Percentiles rank a stretch among this genome's conserved stretches.
These are phyloP conservation scores for Ricinus communis DNA, from an alignment of 345 rosid species.

Conservation along the genomic window DNA sequence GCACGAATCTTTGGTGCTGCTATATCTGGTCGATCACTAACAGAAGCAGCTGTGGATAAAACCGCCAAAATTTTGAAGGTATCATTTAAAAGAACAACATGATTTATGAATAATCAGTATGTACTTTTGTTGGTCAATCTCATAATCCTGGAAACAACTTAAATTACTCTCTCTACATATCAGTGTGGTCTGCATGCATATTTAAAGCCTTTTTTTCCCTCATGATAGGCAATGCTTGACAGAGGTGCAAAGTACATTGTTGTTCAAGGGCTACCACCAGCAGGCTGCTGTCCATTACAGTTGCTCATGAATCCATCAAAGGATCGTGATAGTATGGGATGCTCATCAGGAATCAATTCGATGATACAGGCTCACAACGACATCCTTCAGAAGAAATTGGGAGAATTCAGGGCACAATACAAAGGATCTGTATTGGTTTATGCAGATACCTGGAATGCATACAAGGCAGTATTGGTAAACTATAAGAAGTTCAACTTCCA, in stretches of 20 bases:
- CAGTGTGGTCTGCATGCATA: background rate
- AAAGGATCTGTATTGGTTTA: constrained; percentile 15
- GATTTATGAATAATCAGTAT: no score
- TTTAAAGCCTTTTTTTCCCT: background rate
- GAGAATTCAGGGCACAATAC: constrained; percentile 10
- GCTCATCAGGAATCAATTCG: constrained; percentile 26
- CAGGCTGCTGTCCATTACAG: constrained; percentile 42
- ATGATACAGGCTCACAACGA: constrained; percentile 36
- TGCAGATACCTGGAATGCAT: constrained; percentile 41
- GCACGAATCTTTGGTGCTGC: constrained; percentile 33
- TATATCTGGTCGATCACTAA: constrained; percentile 13
- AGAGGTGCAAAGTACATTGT: constrained; percentile 44
- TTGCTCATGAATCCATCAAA: constrained; percentile 7
- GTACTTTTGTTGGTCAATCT: no score
- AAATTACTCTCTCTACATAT: no score
- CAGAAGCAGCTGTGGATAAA: constrained; percentile 23
- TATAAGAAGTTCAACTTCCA: constrained; percentile 21
- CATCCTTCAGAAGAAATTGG: constrained; percentile 34
- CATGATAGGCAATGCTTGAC: constrained; percentile 32
- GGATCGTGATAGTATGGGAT: constrained; percentile 35
- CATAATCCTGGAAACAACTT: no score
- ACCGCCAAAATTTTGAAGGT: constrained; percentile 35
- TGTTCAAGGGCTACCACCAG: constrained; percentile 48
- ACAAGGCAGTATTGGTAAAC: constrained; percentile 25
- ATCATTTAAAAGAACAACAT: background rate